phyloP scores from a whole-genome alignment of 805 yeast genomes.

The Lachancea meyersii region DNA sequence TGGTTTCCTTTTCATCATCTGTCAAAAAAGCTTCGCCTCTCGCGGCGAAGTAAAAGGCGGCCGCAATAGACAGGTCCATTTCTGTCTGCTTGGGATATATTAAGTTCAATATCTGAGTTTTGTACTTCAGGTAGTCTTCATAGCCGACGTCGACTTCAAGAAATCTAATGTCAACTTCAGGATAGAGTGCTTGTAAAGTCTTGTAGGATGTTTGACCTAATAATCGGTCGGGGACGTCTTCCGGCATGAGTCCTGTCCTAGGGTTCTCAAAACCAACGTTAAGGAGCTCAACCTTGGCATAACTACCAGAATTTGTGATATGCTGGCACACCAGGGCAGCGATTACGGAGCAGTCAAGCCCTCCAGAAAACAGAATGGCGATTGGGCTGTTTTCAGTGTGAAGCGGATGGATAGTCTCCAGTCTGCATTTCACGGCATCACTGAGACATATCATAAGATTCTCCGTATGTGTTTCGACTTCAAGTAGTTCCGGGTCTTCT shows the following conservation, averaged over 20 bases:
- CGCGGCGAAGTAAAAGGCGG: conserved; percentile 91
- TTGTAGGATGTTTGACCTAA: conserved; percentile 62
- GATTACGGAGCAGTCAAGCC: conserved; percentile 83
- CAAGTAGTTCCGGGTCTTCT: conserved; percentile 17
- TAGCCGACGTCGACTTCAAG: conserved; percentile 72
- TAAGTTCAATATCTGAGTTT: conserved; percentile 48
- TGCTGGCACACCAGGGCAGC: conserved; percentile 44
- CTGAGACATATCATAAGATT: conserved; percentile 30
- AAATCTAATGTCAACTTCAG: conserved; percentile 39
- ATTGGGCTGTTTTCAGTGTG: conserved; percentile 36
- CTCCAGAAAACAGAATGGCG: conserved; percentile 85
- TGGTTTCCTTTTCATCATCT: conserved; percentile 11
- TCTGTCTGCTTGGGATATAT: conserved; percentile 85
- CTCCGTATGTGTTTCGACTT: conserved; percentile 11
- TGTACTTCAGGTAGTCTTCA: conserved; percentile 50
- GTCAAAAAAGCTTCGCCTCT: conserved; percentile 42
- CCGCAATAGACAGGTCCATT: conserved; percentile 92
- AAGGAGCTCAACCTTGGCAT: conserved; percentile 54
- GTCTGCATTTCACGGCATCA: conserved; percentile 43
- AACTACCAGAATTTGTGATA: conserved; percentile 21
- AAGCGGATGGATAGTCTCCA: conserved; percentile 55
- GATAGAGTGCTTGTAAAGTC: conserved; percentile 42
- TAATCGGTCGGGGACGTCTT: conserved; percentile 79
- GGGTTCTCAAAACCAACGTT: conserved; percentile 93
- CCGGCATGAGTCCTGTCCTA: conserved; percentile 54